These are phyloP conservation scores for Plasmopara viticola DNA, from an alignment of 352 stramenopile genomes.

Conservation along the genomic window DNA sequence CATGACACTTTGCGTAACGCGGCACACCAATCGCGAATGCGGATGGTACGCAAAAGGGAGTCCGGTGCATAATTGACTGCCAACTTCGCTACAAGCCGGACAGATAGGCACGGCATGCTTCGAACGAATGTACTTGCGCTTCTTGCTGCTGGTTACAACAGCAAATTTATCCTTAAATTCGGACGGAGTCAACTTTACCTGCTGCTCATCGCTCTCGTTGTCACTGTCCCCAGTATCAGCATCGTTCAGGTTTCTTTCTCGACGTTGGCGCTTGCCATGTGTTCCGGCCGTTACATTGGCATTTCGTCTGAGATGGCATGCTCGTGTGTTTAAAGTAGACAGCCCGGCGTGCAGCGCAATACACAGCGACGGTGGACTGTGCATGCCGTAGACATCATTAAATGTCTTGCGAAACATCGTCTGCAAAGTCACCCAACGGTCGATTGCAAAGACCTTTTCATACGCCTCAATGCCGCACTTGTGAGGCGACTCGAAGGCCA, in stretches of 20 bases:
- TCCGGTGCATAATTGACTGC: slow-evolving; percentile 42
- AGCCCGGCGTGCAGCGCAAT: slow-evolving; percentile 61
- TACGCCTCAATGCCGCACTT: slow-evolving; percentile 59
- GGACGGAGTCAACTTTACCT: slow-evolving; percentile 22
- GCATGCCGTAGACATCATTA: slow-evolving; percentile 58
- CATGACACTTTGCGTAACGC: slow-evolving; percentile 73
- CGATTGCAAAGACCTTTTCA: slow-evolving; percentile 51
- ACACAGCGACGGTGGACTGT: slow-evolving; percentile 56
- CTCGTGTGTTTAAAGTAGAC: slow-evolving; percentile 68
- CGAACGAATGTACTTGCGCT: slow-evolving; percentile 23
- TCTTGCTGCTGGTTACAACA: slow-evolving; percentile 16
- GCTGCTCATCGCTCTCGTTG: slow-evolving; percentile 22
- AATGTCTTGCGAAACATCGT: slow-evolving; percentile 61
- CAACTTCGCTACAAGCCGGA: slow-evolving; percentile 68
- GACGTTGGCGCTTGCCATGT: slow-evolving; percentile 16
- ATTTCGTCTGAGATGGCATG: slow-evolving; percentile 52
- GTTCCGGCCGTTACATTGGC: slow-evolving; percentile 23
- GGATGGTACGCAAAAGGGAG: slow-evolving; percentile 77
- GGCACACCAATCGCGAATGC: slow-evolving; percentile 78
- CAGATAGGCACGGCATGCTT: slow-evolving; percentile 45
- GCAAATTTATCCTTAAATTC: slow-evolving; percentile 27
- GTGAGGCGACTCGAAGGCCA: slow-evolving; percentile 58
- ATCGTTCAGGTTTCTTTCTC: slow-evolving; percentile 8
- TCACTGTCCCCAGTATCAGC: slow-evolving; percentile 11
- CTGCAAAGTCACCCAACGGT: slow-evolving; percentile 51